Percentiles rank a stretch among this genome's conserved stretches.
Evolutionary conservation across 2,329 filamentous ascomycete genomes (phyloP).

Genomic region (Diaporthe aspalathi): DNA sequence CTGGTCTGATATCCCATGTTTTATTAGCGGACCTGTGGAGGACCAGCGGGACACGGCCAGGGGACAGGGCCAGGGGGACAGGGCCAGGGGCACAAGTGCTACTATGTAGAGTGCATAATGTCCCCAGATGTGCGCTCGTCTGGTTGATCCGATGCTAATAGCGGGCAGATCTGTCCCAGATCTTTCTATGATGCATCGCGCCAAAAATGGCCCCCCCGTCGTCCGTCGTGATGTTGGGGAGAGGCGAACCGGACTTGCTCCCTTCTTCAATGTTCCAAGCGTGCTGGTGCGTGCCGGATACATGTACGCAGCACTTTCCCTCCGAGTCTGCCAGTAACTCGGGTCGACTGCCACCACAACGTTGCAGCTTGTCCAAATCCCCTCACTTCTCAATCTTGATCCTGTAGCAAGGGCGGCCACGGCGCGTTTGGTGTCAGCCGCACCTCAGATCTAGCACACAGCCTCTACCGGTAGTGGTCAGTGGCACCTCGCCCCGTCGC

Average conservation of each 20-base stretch:
- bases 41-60: slow-evolving; percentile 1
- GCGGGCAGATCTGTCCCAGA: slow-evolving; percentile 25
- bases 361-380: slow-evolving; percentile 10
- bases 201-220: slow-evolving; percentile 22
- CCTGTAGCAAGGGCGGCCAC: slow-evolving; percentile 14
- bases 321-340: slow-evolving; percentile 10
- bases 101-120: slow-evolving; percentile 17
- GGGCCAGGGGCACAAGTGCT: slow-evolving; percentile 10
- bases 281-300: slow-evolving; percentile 5
- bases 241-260: slow-evolving; percentile 15
- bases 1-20: slow-evolving; percentile 1
- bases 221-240: slow-evolving; percentile 18
- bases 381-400: background rate
- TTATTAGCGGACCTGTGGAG: slow-evolving; percentile 17
- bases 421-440: slow-evolving; percentile 6
- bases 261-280: background rate
- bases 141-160: slow-evolving; percentile 23
- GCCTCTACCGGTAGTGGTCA: background rate
- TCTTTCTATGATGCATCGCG: slow-evolving; percentile 4
- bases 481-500: slow-evolving; percentile 1
- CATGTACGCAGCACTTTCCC: slow-evolving; percentile 19
- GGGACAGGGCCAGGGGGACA: background rate
- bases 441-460: slow-evolving; percentile 5
- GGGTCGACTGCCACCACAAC: slow-evolving; percentile 3
- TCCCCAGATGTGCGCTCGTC: slow-evolving; percentile 19